A percentile compares a stretch with the other conserved stretches of the same genome.
phyloP scores from a whole-genome alignment of 2,329 filamentous ascomycete species.

The Neobulgaria alba region DNA sequence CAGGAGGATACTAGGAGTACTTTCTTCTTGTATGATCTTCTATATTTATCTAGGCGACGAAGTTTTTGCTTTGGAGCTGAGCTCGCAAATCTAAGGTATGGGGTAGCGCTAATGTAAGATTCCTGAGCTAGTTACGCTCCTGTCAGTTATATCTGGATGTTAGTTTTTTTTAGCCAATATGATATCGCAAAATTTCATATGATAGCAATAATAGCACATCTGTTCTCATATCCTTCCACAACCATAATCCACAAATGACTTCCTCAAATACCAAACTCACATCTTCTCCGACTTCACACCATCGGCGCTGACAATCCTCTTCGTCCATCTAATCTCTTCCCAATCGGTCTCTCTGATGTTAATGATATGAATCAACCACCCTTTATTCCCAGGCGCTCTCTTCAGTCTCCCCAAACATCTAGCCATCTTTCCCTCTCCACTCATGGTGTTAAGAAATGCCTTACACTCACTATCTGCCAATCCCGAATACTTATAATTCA shows the following conservation, averaged over 20 bases:
- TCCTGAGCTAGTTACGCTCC: constrained; percentile 1
- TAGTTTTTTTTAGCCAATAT: constrained; percentile 11
- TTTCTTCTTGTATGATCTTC: too few species aligned
- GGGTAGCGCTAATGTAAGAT: constrained; percentile 10
- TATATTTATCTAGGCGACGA: too few species aligned
- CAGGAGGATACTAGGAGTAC: too few species aligned
- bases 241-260: neutral
- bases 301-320: constrained; percentile 33
- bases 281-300: constrained; percentile 8
- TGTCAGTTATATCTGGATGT: constrained; percentile 19
- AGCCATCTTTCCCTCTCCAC: constrained; percentile 32
- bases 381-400: constrained; percentile 31
- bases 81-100: constrained; percentile 2
- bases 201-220: constrained; percentile 19
- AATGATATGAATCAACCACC: constrained; percentile 36
- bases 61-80: constrained; percentile 2
- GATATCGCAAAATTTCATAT: constrained; percentile 12
- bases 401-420: constrained; percentile 41
- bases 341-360: constrained; percentile 43
- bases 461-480: constrained; percentile 39
- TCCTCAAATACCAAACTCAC: too few species aligned
- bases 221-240: constrained; percentile 4
- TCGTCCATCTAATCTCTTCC: constrained; percentile 45
- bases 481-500: constrained; percentile 36
- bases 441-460: constrained; percentile 31